A percentile compares a stretch with the other conserved stretches of the same genome.
phyloP scores from a whole-genome alignment of 176 grass and related monocot genomes.

The Themeda triandra region DNA sequence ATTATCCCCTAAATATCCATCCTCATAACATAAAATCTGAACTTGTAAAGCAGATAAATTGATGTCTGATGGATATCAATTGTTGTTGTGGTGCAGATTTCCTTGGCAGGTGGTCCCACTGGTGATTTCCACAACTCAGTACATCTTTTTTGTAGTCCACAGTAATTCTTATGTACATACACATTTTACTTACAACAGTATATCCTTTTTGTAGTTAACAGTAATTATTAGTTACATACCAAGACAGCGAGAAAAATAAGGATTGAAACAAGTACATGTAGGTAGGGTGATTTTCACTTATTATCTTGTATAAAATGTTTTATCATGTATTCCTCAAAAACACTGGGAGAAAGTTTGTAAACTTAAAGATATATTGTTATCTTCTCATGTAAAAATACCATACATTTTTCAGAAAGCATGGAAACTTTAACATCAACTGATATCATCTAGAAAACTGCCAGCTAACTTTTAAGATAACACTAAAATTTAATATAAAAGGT shows the following conservation, averaged over 20 bases:
- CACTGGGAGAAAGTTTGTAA: not conserved
- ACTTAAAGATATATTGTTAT: not conserved
- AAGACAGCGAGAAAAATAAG: not conserved
- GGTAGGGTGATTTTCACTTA: not conserved
- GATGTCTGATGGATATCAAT: not conserved
- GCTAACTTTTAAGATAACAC: not conserved
- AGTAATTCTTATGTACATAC: not conserved
- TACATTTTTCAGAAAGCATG: not conserved
- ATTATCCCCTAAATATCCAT: too few relatives aligned
- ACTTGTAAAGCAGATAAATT: not conserved
- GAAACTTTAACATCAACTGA: not conserved
- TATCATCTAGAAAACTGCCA: not conserved
- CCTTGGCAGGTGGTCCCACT: not conserved
- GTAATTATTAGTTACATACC: not conserved
- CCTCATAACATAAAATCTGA: too few relatives aligned
- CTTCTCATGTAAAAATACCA: not conserved
- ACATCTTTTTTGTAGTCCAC: not conserved
- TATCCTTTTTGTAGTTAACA: not conserved
- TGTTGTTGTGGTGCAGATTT: not conserved
- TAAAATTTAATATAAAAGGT: not conserved
- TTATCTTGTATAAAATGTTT: not conserved
- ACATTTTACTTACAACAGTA: not conserved
- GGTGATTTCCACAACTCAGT: not conserved
- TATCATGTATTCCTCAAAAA: not conserved
- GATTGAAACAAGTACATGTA: not conserved